phyloP scores from a whole-genome alignment of 805 yeast species.

The Yamadazyma laniorum region DNA sequence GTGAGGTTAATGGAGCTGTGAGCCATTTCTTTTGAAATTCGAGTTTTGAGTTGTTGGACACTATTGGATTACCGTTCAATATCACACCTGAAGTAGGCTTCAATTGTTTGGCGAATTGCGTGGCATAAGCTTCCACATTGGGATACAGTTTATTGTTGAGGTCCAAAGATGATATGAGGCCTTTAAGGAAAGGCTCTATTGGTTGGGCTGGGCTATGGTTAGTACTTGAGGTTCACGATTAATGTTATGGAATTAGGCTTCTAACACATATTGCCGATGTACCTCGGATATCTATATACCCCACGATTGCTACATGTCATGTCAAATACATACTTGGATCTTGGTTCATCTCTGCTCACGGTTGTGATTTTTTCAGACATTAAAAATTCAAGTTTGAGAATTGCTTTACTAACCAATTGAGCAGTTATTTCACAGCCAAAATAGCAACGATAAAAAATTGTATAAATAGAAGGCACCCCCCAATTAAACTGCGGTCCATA shows the following conservation, averaged over 20 bases:
- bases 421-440: slow-evolving; percentile 7
- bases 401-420: no score
- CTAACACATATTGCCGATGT: no score
- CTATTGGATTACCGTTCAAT: slow-evolving; percentile 56
- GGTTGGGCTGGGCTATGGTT: slow-evolving; percentile 22
- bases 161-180: slow-evolving; percentile 33
- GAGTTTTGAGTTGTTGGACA: slow-evolving; percentile 32
- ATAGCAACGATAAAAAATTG: background rate
- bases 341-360: slow-evolving; percentile 11
- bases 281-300: no score
- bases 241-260: no score
- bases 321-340: slow-evolving; percentile 17
- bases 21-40: slow-evolving; percentile 61
- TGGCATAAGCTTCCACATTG: slow-evolving; percentile 40
- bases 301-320: no score
- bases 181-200: slow-evolving; percentile 40
- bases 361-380: no score
- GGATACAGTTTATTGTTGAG: slow-evolving; percentile 29
- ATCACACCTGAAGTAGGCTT: slow-evolving; percentile 53
- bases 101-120: slow-evolving; percentile 50
- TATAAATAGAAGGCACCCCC: slow-evolving; percentile 2
- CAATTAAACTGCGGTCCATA: no score
- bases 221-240: slow-evolving; percentile 6
- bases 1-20: slow-evolving; percentile 56
- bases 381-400: no score